phyloP scores from a whole-genome alignment of 805 yeast species.

The Kluyveromyces nonfermentans region DNA sequence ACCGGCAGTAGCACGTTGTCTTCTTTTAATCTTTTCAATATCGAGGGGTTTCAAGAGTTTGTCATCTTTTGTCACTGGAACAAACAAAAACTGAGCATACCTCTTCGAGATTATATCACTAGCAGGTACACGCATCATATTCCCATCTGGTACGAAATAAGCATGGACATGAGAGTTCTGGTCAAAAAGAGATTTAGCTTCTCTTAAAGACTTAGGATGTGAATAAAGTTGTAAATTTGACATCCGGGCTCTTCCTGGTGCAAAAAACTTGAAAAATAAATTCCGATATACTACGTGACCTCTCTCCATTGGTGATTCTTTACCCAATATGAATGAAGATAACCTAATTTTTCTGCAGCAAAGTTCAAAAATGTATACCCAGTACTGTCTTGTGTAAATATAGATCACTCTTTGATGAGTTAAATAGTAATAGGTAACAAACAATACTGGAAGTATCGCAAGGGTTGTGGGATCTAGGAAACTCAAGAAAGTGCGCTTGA shows the following conservation, averaged over 20 bases:
- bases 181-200: constrained; percentile 37
- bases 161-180: constrained; percentile 36
- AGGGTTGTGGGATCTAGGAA: background rate
- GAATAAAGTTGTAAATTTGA: constrained; percentile 44
- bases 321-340: constrained; percentile 71
- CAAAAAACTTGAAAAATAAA: constrained; percentile 35
- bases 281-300: constrained; percentile 57
- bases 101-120: constrained; percentile 65
- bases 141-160: constrained; percentile 73
- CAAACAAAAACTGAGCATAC: constrained; percentile 58
- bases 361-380: constrained; percentile 51
- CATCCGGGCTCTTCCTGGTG: constrained; percentile 27
- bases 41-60: constrained; percentile 37
- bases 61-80: constrained; percentile 76
- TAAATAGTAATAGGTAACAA: constrained; percentile 17
- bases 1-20: constrained; percentile 31
- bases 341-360: constrained; percentile 53
- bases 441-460: background rate
- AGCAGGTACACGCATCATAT: constrained; percentile 77
- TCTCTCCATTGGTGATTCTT: constrained; percentile 54
- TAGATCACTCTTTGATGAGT: constrained; percentile 23
- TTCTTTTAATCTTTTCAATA: constrained; percentile 24
- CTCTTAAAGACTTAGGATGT: constrained; percentile 42
- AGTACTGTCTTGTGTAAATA: constrained; percentile 39
- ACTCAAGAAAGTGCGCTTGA: constrained; percentile 1